Conservation (phyloP, 1,284 basidiomycete species). For the Rhodotorula sp. region DNA sequence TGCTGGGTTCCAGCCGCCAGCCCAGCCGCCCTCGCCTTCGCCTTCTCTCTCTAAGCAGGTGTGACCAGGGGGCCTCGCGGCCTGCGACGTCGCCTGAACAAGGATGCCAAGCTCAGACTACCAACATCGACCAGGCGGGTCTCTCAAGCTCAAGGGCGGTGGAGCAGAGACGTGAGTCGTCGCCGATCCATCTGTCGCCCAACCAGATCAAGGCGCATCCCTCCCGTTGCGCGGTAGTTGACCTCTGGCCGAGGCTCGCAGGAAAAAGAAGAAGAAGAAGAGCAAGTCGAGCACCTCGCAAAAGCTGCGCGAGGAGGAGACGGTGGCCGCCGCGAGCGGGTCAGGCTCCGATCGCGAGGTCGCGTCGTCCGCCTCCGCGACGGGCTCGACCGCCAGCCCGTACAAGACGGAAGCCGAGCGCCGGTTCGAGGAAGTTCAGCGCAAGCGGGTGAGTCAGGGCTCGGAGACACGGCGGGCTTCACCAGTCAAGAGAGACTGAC, state of each 20-base stretch:
- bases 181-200: constrained; percentile 3
- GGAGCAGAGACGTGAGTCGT: constrained; percentile 55
- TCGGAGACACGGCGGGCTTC: background rate
- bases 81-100: background rate
- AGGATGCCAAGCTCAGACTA: constrained; percentile 68
- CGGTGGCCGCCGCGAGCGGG: constrained; percentile 11
- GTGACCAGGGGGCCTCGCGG: constrained; percentile 1
- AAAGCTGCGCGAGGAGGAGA: constrained; percentile 54
- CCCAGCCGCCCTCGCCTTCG: no score
- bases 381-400: constrained; percentile 51
- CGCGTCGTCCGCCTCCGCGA: constrained; percentile 4
- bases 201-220: background rate
- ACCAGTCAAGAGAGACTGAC: background rate
- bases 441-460: constrained; percentile 67
- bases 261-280: constrained; percentile 75
- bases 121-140: constrained; percentile 70
- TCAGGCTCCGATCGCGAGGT: constrained; percentile 8
- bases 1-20: no score
- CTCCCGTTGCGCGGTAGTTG: background rate
- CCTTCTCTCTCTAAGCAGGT: background rate
- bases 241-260: background rate
- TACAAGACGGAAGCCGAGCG: constrained; percentile 80
- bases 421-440: constrained; percentile 81
- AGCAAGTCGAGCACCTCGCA: constrained; percentile 62
- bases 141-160: constrained; percentile 78